Evolutionary conservation across 2,329 filamentous ascomycete genomes (phyloP).

Genomic region (Colletotrichum sp.): DNA sequence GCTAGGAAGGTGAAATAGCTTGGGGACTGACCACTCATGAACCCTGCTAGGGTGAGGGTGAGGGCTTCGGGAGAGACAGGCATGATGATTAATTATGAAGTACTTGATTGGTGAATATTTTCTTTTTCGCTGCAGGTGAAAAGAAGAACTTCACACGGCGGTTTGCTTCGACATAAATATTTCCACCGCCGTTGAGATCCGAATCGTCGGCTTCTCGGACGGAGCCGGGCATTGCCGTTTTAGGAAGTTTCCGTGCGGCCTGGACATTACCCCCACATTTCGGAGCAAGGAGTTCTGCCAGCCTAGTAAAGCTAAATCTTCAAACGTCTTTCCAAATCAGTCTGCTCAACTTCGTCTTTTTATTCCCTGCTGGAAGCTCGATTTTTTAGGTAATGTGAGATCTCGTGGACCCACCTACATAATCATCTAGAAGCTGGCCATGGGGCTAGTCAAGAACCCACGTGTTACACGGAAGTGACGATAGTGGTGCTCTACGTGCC

Average conservation of each 20-base stretch:
- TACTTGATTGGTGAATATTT: accelerated
- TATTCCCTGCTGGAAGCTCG: accelerated
- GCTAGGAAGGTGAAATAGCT: accelerated
- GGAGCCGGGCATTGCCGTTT: background rate
- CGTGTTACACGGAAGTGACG: accelerated
- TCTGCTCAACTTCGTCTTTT: accelerated
- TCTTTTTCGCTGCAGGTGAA: accelerated
- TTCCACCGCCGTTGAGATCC: accelerated
- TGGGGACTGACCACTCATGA: background rate
- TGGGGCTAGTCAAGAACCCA: accelerated
- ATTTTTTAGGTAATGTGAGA: background rate
- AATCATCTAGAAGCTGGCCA: no score
- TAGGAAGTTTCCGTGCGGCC: background rate
- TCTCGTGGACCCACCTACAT: accelerated
- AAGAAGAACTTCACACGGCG: accelerated
- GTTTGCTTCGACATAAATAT: background rate
- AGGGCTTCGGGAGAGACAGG: background rate
- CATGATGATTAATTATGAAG: background rate
- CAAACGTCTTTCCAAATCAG: accelerated
- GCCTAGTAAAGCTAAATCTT: no score
- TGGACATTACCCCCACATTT: accelerated
- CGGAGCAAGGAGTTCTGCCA: background rate
- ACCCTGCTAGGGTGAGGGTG: background rate
- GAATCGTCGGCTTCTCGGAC: background rate
- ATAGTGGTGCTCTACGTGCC: no score